These are phyloP conservation scores for Podospora australis DNA, from an alignment of 495 filamentous ascomycete genomes.

Conservation along the genomic window DNA sequence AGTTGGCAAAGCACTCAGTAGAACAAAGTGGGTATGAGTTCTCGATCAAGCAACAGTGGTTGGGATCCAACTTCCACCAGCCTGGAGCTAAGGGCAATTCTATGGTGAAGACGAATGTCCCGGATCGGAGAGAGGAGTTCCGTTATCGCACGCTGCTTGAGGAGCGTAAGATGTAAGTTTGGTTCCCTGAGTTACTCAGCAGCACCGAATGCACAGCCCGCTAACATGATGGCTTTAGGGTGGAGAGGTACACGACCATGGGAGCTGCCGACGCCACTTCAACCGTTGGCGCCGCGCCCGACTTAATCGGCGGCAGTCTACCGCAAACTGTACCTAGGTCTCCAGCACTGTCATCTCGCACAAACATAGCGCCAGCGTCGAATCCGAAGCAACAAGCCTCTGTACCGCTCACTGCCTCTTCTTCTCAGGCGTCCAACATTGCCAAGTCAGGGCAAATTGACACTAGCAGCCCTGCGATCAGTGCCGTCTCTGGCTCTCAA, in stretches of 20 bases:
- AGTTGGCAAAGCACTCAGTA: constrained; percentile 92
- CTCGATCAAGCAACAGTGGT: constrained; percentile 80
- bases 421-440: constrained; percentile 6
- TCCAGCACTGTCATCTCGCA: constrained; percentile 25
- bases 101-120: constrained; percentile 93
- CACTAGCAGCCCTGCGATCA: constrained; percentile 9
- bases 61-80: constrained; percentile 66
- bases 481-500: constrained; percentile 4
- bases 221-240: constrained; percentile 15
- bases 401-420: constrained; percentile 1
- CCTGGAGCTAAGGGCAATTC: constrained; percentile 77
- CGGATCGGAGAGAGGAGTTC: constrained; percentile 83
- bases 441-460: constrained; percentile 21
- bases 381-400: constrained; percentile 19
- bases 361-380: constrained; percentile 12
- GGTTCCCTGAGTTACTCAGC: not conserved
- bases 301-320: constrained; percentile 1
- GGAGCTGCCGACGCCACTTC: constrained; percentile 6
- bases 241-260: constrained; percentile 24
- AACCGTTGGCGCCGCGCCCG: not conserved
- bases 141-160: constrained; percentile 74
- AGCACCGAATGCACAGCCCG: not conserved
- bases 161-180: constrained; percentile 71
- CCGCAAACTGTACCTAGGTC: constrained; percentile 13
- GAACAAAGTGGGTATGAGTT: constrained; percentile 90